Percentiles rank a stretch among this genome's conserved stretches.
Evolutionary conservation across 2,329 filamentous ascomycete genomes (phyloP).

Genomic region (Cryphonectria parasitica): DNA sequence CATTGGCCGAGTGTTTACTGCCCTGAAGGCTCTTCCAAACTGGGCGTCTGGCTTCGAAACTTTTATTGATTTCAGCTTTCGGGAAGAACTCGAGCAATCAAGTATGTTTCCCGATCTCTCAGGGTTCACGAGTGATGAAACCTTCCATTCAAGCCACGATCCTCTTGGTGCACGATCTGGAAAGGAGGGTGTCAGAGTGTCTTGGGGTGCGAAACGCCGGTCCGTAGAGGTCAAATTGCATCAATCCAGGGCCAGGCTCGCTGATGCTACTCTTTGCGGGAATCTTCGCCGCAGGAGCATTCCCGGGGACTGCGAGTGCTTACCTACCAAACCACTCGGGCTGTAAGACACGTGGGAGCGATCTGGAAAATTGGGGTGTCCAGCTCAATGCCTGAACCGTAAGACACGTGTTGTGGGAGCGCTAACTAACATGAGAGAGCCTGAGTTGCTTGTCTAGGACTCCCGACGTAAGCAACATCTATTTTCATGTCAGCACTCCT

Average conservation of each 20-base stretch:
- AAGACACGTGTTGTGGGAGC: neutral
- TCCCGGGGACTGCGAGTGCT: neutral
- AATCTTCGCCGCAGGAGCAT: neutral
- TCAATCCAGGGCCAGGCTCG: neutral
- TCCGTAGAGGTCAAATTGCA: neutral
- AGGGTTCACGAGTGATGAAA: no score
- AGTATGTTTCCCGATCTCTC: neutral
- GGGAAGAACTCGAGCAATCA: neutral
- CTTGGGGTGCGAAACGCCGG: neutral
- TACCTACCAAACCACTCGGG: neutral
- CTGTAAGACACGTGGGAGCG: neutral
- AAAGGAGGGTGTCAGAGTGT: neutral
- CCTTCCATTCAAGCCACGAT: no score
- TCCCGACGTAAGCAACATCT: neutral
- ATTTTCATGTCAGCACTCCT: neutral
- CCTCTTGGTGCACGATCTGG: no score
- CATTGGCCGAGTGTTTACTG: neutral
- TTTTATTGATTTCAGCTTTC: neutral
- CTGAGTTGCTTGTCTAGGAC: neutral
- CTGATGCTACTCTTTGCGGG: neutral
- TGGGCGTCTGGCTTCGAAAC: neutral
- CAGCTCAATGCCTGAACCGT: neutral
- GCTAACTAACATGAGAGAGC: neutral
- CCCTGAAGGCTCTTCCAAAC: neutral
- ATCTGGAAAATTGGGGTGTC: neutral